Base-by-base conservation (phyloP, 2,329 filamentous ascomycete species). In the Colletotrichum limetticola region DNA sequence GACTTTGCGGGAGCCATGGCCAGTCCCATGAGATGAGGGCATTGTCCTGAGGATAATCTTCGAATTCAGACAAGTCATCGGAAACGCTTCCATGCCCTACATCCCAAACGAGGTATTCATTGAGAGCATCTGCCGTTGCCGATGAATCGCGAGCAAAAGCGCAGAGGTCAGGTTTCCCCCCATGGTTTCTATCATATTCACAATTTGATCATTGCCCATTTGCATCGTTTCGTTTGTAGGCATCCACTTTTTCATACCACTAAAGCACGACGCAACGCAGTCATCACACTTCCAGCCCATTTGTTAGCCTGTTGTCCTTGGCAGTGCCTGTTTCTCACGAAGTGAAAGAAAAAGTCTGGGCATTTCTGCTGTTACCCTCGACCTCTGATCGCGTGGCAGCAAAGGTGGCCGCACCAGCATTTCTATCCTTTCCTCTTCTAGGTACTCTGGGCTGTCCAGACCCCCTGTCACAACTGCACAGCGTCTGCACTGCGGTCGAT, bases 401-500 rank as follows among this genome's bases (percentile, higher is more conserved):
- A 49, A 9, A 22, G 19, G 42, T 49, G 42, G 42, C 42, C 42
- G 11, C 42, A 49, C 42, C 42, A 49, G 19, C 9, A n/a, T 24
- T 19, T 24, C 56, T 46, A 28, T 30, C 65, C 60, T 32, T 37
- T 42, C 65, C 59, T 30, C 14, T 72, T 64, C 8, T 19, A 59
- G 65, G 53, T 46, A 30, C 22, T 46, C 19, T 49, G 22, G 35
- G 24, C 24, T 35, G 35, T 49, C 22, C 24, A 19, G 11, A 28
- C 16, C 59, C 66, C 66, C 19, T 70, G 66, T 16, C 22, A 7
- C 12, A 24, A 30, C 60, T 72, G 46, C 60, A 61, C 46, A 22
- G 57, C 55, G 56, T 42, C 70, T 69, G 67, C 60, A 61, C 55
- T 42, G 46, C 16, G 66, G 19, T 16, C 62, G 57, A 26, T 63